Conservation (phyloP, 1,139 yeast genomes). For the Petasospora fabianii region DNA sequence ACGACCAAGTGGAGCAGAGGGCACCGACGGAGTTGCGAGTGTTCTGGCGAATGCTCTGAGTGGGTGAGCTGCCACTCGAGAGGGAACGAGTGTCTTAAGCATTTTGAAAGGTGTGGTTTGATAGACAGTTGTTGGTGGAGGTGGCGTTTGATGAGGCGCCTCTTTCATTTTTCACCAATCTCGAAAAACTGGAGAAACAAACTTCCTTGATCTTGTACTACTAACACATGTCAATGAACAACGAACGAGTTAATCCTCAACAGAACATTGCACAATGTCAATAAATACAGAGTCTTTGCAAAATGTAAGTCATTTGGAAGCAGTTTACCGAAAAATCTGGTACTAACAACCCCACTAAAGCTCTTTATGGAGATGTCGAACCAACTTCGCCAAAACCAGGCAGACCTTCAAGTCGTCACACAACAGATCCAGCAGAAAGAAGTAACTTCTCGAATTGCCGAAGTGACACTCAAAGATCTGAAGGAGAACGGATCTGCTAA, state of each 20-base stretch:
- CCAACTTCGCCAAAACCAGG: constrained; percentile 54
- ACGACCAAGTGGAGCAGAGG: constrained; percentile 1
- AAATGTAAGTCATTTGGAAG: constrained; percentile 8
- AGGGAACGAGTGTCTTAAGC: constrained; percentile 2
- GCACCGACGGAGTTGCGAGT: constrained; percentile 21
- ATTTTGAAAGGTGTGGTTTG: background rate
- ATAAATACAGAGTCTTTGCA: constrained; percentile 11
- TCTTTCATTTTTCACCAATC: no score
- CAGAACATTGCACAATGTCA: constrained; percentile 9
- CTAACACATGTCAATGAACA: no score
- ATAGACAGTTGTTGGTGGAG: background rate
- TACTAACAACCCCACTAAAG: constrained; percentile 7
- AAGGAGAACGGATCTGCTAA: constrained; percentile 30
- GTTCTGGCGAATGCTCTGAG: constrained; percentile 1
- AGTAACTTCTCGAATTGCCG: constrained; percentile 9
- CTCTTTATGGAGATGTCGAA: constrained; percentile 52
- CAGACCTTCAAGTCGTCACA: constrained; percentile 62
- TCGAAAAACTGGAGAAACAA: no score
- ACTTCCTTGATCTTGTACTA: no score
- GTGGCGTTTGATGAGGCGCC: no score
- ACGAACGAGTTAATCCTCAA: background rate
- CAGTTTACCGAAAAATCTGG: background rate
- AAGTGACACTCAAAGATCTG: constrained; percentile 15
- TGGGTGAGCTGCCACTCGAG: no score
- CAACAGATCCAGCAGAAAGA: constrained; percentile 38